These are phyloP conservation scores for Oenanthe sinensis DNA, from an alignment of 129 eudicot species.

Conservation along the genomic window DNA sequence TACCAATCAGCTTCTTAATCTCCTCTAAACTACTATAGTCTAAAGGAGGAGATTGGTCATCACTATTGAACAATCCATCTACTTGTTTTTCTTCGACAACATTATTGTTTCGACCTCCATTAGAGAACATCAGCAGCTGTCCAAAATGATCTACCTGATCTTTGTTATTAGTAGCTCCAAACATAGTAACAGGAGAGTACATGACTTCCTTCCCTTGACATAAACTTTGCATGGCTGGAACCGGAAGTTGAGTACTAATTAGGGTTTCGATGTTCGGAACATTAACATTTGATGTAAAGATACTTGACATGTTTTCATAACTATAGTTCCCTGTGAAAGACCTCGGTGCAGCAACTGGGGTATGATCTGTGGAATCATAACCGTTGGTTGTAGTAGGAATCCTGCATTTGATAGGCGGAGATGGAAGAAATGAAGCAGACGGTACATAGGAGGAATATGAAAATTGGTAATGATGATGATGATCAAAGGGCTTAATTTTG, in stretches of 20 bases:
- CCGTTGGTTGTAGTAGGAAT: neutral
- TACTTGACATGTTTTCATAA: neutral
- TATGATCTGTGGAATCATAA: neutral
- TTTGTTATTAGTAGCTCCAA: constrained; percentile 34
- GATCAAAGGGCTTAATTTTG: constrained; percentile 25
- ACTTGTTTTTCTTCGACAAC: neutral
- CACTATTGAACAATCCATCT: constrained; percentile 6
- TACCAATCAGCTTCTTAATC: constrained; percentile 76
- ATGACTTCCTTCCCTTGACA: constrained; percentile 13
- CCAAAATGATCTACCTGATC: neutral
- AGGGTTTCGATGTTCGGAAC: constrained; percentile 7
- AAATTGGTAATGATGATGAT: neutral
- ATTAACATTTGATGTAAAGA: neutral
- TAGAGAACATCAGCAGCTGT: neutral
- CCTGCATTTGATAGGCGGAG: constrained; percentile 11
- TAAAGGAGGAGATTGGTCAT: constrained; percentile 28
- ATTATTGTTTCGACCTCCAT: neutral
- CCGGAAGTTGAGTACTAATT: constrained; percentile 9
- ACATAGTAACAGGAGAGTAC: constrained; percentile 26
- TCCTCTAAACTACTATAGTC: constrained; percentile 52
- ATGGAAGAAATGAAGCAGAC: constrained; percentile 17
- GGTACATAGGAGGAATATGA: neutral
- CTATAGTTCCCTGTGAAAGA: neutral
- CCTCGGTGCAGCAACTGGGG: neutral
- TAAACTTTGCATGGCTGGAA: constrained; percentile 28